Percentiles rank a stretch among this genome's conserved stretches.
These are phyloP conservation scores for Orbilia javanica DNA, from an alignment of 2,329 filamentous ascomycete genomes.

Conservation along the genomic window DNA sequence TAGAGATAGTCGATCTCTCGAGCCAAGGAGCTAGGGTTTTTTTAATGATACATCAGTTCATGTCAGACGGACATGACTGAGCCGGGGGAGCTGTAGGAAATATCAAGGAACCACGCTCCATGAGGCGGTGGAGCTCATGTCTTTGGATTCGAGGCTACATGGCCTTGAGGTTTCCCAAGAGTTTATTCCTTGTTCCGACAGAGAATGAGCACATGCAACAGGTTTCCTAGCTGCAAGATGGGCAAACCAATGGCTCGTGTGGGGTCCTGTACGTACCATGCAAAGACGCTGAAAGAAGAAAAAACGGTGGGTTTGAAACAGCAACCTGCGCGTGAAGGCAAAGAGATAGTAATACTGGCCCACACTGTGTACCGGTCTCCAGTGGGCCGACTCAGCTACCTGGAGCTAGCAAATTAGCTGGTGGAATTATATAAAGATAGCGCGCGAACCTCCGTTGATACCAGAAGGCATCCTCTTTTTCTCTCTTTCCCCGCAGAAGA, in stretches of 20 bases:
- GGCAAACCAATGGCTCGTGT: constrained; percentile 18
- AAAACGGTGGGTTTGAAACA: neutral
- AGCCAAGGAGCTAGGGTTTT: constrained; percentile 20
- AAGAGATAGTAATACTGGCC: constrained; percentile 3
- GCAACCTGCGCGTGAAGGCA: constrained; percentile 8
- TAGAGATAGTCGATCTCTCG: constrained; percentile 23
- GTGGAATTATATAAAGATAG: constrained; percentile 23
- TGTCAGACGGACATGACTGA: constrained; percentile 34
- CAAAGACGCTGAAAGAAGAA: constrained; percentile 11
- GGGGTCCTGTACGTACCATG: constrained; percentile 16
- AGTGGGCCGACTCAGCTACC: neutral
- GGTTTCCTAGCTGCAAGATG: constrained; percentile 28
- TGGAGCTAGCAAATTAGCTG: neutral
- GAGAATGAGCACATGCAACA: constrained; percentile 53
- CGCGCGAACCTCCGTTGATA: constrained; percentile 15
- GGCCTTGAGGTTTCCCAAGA: constrained; percentile 22
- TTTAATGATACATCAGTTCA: neutral
- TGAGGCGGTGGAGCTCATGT: constrained; percentile 47
- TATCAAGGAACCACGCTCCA: neutral
- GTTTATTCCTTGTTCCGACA: constrained; percentile 28
- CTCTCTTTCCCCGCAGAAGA: constrained; percentile 19
- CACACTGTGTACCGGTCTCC: constrained; percentile 10
- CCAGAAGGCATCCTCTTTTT: constrained; percentile 19
- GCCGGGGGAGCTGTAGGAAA: constrained; percentile 22
- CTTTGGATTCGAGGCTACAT: neutral